These are phyloP conservation scores for Populus tomentosa DNA, from an alignment of 441 rosid species.

Conservation along the genomic window DNA sequence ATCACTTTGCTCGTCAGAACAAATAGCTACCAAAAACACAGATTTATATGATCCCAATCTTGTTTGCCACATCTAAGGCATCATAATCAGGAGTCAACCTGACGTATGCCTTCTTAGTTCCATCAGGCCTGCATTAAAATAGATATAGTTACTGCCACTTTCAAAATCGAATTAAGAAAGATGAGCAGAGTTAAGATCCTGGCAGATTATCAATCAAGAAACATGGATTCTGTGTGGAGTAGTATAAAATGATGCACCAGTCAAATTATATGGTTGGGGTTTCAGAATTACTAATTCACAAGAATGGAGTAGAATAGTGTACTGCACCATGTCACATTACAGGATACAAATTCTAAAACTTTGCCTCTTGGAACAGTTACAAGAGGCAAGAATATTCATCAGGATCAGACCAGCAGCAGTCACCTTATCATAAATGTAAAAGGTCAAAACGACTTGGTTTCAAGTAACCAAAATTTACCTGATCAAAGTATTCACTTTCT, in stretches of 20 bases:
- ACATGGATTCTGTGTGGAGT: not conserved
- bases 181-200: not conserved
- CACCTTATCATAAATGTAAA: not conserved
- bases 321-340: not conserved
- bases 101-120: slow-evolving; percentile 85
- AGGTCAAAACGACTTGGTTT: not conserved
- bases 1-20: slow-evolving; percentile 29
- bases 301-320: not conserved
- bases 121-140: slow-evolving; percentile 68
- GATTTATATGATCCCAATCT: slow-evolving; percentile 69
- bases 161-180: not conserved
- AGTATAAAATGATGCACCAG: not conserved
- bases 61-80: slow-evolving; percentile 88
- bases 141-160: not conserved
- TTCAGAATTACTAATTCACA: not conserved
- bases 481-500: slow-evolving; percentile 91
- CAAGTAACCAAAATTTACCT: slow-evolving; percentile 37
- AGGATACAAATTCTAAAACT: too few relatives aligned
- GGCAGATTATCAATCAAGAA: not conserved
- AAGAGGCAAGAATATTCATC: not conserved
- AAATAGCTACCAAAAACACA: not conserved
- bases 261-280: not conserved
- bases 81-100: slow-evolving; percentile 85
- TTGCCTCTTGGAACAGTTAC: not conserved
- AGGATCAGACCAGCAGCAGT: not conserved